Conservation (phyloP, 148 eudicot species). For the Heliosperma pusillum region DNA sequence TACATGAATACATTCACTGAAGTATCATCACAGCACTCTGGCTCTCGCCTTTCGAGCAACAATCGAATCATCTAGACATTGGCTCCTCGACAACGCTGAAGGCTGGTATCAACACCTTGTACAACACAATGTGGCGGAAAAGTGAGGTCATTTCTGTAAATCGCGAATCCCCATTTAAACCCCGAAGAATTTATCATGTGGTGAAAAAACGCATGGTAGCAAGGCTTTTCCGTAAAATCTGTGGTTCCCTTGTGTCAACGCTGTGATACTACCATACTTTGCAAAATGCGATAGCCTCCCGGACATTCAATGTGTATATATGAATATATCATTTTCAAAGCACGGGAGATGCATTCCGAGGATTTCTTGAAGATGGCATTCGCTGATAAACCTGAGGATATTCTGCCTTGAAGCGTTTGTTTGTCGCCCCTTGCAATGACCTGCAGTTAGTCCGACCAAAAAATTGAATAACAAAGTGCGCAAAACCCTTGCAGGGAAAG, state of each 20-base stretch:
- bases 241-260: neutral
- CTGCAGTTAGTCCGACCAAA: conserved; percentile 28
- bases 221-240: neutral
- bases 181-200: neutral
- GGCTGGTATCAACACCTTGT: conserved; percentile 3
- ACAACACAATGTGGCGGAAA: neutral
- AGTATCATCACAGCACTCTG: neutral
- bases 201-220: neutral
- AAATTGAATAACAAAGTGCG: neutral
- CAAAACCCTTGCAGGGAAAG: neutral
- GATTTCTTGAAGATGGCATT: conserved; percentile 57
- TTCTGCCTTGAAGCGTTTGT: conserved; percentile 61
- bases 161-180: neutral
- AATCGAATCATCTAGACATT: neutral
- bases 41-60: neutral
- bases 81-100: neutral
- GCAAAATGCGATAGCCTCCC: neutral
- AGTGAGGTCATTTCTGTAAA: neutral
- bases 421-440: conserved; percentile 47
- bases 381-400: conserved; percentile 46
- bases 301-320: neutral
- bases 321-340: conserved; percentile 36
- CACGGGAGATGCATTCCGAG: conserved; percentile 55
- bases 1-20: neutral
- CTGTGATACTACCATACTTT: neutral